Evolutionary conservation across 2,329 filamentous ascomycete species (phyloP), one percentile per base, ranked within the genome.

Genomic region (Dryadomyces sulphureus): DNA sequence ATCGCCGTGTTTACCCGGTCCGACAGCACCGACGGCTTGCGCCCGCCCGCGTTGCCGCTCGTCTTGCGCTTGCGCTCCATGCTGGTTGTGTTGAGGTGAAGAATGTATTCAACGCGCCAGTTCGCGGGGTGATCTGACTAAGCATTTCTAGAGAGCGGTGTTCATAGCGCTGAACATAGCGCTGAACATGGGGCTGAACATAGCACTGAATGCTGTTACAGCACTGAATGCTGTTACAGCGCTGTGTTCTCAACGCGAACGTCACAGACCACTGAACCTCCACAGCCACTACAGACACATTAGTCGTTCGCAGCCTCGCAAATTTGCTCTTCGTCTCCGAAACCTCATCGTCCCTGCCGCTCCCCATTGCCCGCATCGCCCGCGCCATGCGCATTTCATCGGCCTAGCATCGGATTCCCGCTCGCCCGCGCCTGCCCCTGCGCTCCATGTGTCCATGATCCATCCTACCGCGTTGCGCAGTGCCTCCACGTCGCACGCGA

Each of bases 1-100:
- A 93, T 79, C 60, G 84, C 86, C 61, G 79, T 79, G 60, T 81
- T 77, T 64, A 93, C 76, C 67, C 85, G 84, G 57, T 75, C 70
- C 55, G 72, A 69, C 55, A 73, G 68, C 70, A 77, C 76, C 59
- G 68, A 68, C 72, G 73, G 54, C 61, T 69, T 56, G 60, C 62
- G 59, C 17, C 42, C 41, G 20, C 45, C n/a, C 5, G 38, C 24
- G 17, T 43, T 25, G 12, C 17, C 38, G 5, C 43, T 21, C n/a
- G 48, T 22, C 41, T 36, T 47, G 4, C 47, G 39, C 17, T 35
- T 41, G 38, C 47, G 47, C 14, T 48, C 47, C 47, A 48, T 48
- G 41, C 11, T 30, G 22, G 38, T 7, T 7, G 27, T 7, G 27
- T 30, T 30, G 27, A 30, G 27, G 11, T 4, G 27, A 19, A 42